Evolutionary conservation across 805 yeast species (phyloP).

Genomic region (Kodamaea neixiangensis): DNA sequence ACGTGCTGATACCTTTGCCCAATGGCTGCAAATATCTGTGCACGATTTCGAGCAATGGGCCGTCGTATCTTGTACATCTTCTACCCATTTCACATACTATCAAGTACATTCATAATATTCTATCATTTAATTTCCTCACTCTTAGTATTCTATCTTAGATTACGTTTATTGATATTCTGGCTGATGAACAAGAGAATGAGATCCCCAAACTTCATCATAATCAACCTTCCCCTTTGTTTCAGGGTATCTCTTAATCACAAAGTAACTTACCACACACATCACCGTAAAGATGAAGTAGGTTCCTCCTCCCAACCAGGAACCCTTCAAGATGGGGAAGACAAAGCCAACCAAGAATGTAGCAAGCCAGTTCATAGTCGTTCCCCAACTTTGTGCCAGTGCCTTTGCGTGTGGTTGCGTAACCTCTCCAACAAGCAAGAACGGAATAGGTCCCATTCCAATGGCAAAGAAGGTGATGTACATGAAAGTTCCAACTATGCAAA

Average conservation of each 20-base stretch:
- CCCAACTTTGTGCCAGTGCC: slow-evolving; percentile 90
- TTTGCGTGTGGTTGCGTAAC: slow-evolving; percentile 80
- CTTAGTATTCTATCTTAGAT: too few species aligned
- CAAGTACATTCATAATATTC: too few species aligned
- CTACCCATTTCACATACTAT: too few species aligned
- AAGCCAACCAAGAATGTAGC: slow-evolving; percentile 83
- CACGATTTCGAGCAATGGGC: too few species aligned
- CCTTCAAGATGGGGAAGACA: slow-evolving; percentile 73
- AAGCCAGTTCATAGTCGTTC: slow-evolving; percentile 88
- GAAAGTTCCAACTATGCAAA: slow-evolving; percentile 66
- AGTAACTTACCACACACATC: slow-evolving; percentile 51
- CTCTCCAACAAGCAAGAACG: slow-evolving; percentile 85
- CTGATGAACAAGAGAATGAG: neutral
- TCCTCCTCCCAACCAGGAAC: slow-evolving; percentile 64
- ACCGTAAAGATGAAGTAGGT: slow-evolving; percentile 73
- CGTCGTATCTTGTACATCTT: too few species aligned
- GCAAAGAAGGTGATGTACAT: slow-evolving; percentile 85
- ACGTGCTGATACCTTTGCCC: neutral
- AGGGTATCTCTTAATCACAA: slow-evolving; percentile 58
- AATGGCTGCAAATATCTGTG: neutral
- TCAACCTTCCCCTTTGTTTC: slow-evolving; percentile 70
- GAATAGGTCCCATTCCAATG: slow-evolving; percentile 92
- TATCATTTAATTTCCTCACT: too few species aligned
- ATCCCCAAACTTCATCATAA: slow-evolving; percentile 70
- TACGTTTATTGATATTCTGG: too few species aligned